Evolutionary conservation across 2,329 filamentous ascomycete species (phyloP).

Genomic region (Colletotrichum spinosum): DNA sequence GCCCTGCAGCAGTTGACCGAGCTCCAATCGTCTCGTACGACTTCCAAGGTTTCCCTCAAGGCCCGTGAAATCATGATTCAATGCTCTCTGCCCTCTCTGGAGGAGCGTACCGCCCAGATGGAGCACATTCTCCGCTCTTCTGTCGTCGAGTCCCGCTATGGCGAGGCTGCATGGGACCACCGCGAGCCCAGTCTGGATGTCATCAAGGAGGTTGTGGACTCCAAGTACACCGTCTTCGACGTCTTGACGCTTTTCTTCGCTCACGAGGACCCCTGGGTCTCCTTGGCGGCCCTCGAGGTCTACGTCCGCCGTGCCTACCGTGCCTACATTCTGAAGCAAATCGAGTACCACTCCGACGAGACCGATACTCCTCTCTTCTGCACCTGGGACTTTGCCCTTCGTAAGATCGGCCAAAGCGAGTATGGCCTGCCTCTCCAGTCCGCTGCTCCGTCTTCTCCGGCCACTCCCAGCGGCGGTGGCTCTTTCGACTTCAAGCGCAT

Average conservation of each 20-base stretch:
- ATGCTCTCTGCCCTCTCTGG: slow-evolving; percentile 93
- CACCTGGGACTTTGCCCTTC: slow-evolving; percentile 95
- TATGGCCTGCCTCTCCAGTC: slow-evolving; percentile 86
- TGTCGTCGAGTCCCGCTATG: slow-evolving; percentile 96
- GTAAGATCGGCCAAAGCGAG: slow-evolving; percentile 92
- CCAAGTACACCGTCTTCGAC: slow-evolving; percentile 98
- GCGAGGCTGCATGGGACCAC: slow-evolving; percentile 97
- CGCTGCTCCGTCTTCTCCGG: slow-evolving; percentile 85
- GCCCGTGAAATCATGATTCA: slow-evolving; percentile 97
- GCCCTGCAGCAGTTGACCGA: slow-evolving; percentile 89
- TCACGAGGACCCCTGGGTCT: slow-evolving; percentile 94
- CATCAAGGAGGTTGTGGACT: slow-evolving; percentile 98
- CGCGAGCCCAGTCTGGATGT: slow-evolving; percentile 89
- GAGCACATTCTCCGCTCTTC: slow-evolving; percentile 97
- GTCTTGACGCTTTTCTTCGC: slow-evolving; percentile 95
- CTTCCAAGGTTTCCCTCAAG: slow-evolving; percentile 96
- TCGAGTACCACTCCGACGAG: slow-evolving; percentile 89
- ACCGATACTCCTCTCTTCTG: slow-evolving; percentile 76
- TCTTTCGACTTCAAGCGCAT: slow-evolving; percentile 81
- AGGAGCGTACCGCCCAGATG: slow-evolving; percentile 96
- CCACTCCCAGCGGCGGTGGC: slow-evolving; percentile 72
- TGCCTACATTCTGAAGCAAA: slow-evolving; percentile 89
- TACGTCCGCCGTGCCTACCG: slow-evolving; percentile 97
- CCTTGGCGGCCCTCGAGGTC: slow-evolving; percentile 91
- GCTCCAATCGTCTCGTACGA: slow-evolving; percentile 81